Evolutionary conservation across 2,329 filamentous ascomycete genomes (phyloP).

Genomic region (Beauveria sp.): DNA sequence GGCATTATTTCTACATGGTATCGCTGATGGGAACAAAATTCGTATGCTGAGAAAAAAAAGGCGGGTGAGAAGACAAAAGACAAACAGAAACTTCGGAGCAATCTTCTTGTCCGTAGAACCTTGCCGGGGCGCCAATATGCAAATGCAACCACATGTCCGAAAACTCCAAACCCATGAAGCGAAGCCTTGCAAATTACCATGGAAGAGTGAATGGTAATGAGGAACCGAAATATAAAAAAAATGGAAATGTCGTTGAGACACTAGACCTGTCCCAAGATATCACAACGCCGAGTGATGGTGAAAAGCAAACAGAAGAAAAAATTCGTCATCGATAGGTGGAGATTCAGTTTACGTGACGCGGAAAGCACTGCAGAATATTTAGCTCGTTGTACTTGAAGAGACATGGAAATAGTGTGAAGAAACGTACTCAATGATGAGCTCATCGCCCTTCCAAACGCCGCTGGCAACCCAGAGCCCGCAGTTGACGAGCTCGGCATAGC

Average conservation of each 20-base stretch:
- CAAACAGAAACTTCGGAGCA: slow-evolving; percentile 1
- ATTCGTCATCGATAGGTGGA: neutral
- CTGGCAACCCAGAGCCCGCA: slow-evolving; percentile 43
- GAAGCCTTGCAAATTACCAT: slow-evolving; percentile 1
- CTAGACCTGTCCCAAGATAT: neutral
- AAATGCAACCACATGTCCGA: slow-evolving; percentile 3
- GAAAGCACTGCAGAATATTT: slow-evolving; percentile 21
- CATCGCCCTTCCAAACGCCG: slow-evolving; percentile 37
- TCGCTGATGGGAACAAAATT: neutral
- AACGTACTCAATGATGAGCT: slow-evolving; percentile 40
- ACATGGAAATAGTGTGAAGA: neutral
- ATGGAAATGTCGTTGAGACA: neutral
- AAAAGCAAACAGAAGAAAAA: neutral
- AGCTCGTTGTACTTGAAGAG: neutral
- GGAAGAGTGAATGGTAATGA: neutral
- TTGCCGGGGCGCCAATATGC: slow-evolving; percentile 8
- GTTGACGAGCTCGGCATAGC: slow-evolving; percentile 41
- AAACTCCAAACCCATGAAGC: slow-evolving; percentile 7
- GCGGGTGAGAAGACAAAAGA: neutral
- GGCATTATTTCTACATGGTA: slow-evolving; percentile 4
- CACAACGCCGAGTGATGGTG: slow-evolving; percentile 14
- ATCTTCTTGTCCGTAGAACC: slow-evolving; percentile 5
- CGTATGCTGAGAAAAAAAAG: neutral
- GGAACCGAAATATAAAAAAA: neutral
- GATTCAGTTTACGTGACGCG: slow-evolving; percentile 23